Evolutionary conservation across 495 filamentous ascomycete genomes (phyloP).

Genomic region (Hypoxylon rickii): DNA sequence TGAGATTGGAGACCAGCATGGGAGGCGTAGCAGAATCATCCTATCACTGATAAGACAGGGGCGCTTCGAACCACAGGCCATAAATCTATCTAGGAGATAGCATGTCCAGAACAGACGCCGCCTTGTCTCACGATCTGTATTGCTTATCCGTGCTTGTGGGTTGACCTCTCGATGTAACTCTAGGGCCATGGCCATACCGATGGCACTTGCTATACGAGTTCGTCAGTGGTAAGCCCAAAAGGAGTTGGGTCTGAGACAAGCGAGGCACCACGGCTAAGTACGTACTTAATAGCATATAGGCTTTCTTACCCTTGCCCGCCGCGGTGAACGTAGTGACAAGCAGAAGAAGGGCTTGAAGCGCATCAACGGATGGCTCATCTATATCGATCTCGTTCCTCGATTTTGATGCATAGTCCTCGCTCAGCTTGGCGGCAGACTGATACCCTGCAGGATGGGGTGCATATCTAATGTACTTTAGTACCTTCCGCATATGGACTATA

Average conservation of each 20-base stretch:
- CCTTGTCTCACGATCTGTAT: conserved; percentile 71
- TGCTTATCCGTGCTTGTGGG: conserved; percentile 56
- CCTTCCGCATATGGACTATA: conserved; percentile 1
- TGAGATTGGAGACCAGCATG: conserved; percentile 65
- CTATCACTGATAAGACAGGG: conserved; percentile 77
- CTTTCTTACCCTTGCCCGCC: conserved; percentile 78
- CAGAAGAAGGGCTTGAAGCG: conserved; percentile 74
- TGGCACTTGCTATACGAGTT: conserved; percentile 63
- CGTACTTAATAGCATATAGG: conserved; percentile 82
- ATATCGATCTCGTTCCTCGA: conserved; percentile 71
- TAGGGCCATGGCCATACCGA: conserved; percentile 79
- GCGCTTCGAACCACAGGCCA: conserved; percentile 75
- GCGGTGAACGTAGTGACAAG: conserved; percentile 76
- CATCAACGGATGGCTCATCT: conserved; percentile 78
- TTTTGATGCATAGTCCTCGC: conserved; percentile 69
- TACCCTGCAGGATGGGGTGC: conserved; percentile 63
- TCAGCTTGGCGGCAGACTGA: conserved; percentile 60
- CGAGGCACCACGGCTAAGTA: background rate
- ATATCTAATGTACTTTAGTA: conserved; percentile 55
- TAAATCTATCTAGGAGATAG: conserved; percentile 81
- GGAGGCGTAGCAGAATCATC: conserved; percentile 71
- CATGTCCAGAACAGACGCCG: conserved; percentile 82
- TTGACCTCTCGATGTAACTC: conserved; percentile 76
- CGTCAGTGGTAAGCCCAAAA: conserved; percentile 13
- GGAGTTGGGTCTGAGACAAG: background rate